Percentiles rank a stretch among this genome's conserved stretches.
Evolutionary conservation across 164 flowering plant species (phyloP).

Genomic region (Malania oleifera): DNA sequence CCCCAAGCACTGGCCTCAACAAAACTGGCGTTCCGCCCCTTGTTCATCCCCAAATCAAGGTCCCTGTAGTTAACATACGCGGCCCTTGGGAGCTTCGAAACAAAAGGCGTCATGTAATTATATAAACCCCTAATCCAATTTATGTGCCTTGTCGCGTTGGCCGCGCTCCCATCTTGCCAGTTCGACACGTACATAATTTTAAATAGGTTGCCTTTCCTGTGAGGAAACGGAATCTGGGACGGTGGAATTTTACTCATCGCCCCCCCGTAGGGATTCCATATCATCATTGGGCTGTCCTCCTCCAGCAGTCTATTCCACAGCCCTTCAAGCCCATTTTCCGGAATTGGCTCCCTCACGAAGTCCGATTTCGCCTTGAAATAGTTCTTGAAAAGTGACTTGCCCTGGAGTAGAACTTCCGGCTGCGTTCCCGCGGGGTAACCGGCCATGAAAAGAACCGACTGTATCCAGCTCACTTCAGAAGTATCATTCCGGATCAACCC

Average conservation of each 20-base stretch:
- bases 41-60: constrained; percentile 12
- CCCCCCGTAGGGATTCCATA: constrained; percentile 13
- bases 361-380: constrained; percentile 16
- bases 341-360: constrained; percentile 9
- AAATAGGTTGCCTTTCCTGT: constrained; percentile 7
- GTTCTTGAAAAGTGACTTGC: not conserved
- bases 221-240: constrained; percentile 13
- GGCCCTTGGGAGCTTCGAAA: constrained; percentile 10
- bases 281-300: not conserved
- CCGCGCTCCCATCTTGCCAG: constrained; percentile 2
- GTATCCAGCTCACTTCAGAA: constrained; percentile 17
- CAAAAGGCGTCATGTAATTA: constrained; percentile 11
- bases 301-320: constrained; percentile 6
- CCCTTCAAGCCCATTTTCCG: constrained; percentile 10
- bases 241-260: constrained; percentile 10
- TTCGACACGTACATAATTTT: constrained; percentile 4
- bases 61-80: constrained; percentile 17
- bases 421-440: not conserved
- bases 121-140: constrained; percentile 1
- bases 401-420: constrained; percentile 4
- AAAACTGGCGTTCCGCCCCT: not conserved
- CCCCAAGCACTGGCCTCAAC: constrained; percentile 1
- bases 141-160: not conserved
- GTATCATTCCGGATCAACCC: constrained; percentile 6
- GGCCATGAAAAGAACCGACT: constrained; percentile 1